Evolutionary conservation across 2,329 filamentous ascomycete species (phyloP).

Genomic region (Aspergillus transmontanensis): DNA sequence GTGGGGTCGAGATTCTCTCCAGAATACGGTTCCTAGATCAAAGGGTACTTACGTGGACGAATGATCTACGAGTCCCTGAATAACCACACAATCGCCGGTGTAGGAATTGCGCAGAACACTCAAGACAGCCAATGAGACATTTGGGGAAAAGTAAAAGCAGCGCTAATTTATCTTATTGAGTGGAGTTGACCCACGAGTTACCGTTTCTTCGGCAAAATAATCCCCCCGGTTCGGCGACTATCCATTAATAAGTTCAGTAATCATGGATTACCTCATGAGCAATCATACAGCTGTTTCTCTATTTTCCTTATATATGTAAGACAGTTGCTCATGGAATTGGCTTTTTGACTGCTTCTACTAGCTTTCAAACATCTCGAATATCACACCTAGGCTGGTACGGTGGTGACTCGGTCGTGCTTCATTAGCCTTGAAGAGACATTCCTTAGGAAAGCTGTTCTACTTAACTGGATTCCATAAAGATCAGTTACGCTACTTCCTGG

Average conservation of each 20-base stretch:
- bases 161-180: not conserved
- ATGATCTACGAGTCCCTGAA: not conserved
- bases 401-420: no score
- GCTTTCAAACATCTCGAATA: no score
- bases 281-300: no score
- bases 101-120: no score
- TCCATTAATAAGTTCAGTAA: constrained; percentile 5
- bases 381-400: no score
- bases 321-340: no score
- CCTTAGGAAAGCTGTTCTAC: no score
- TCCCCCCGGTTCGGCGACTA: constrained; percentile 1
- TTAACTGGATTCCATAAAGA: no score
- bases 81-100: not conserved
- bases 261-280: not conserved
- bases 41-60: not conserved
- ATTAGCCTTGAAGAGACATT: no score
- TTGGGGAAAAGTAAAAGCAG: not conserved
- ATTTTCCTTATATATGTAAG: no score
- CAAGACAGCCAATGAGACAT: not conserved
- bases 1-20: not conserved
- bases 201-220: not conserved
- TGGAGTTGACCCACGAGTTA: not conserved
- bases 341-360: no score
- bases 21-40: not conserved
- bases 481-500: no score